Percentiles rank a stretch among this genome's conserved stretches.
phyloP scores from a whole-genome alignment of 2,329 filamentous ascomycete species.

The Verticillium nubilum region DNA sequence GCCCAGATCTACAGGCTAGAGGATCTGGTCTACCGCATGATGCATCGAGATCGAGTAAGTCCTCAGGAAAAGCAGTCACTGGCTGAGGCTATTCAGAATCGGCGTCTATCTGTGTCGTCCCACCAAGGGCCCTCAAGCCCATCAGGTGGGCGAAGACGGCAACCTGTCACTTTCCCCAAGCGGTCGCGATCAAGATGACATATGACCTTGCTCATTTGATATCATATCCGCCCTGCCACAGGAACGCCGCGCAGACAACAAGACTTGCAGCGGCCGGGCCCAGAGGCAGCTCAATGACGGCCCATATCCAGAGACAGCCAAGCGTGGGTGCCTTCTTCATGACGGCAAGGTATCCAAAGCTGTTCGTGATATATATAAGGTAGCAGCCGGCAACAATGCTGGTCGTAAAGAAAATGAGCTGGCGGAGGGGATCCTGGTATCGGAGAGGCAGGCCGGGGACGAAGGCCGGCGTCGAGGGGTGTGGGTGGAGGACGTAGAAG shows the following conservation, averaged over 20 bases:
- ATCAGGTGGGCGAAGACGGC: background rate
- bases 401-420: constrained; percentile 57
- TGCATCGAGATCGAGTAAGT: constrained; percentile 14
- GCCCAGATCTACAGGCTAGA: constrained; percentile 21
- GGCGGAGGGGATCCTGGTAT: constrained; percentile 44
- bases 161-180: background rate
- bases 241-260: constrained; percentile 34
- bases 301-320: constrained; percentile 90
- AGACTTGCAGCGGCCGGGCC: constrained; percentile 56
- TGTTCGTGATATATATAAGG: constrained; percentile 76
- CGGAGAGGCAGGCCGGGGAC: constrained; percentile 42
- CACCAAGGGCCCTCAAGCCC: constrained; percentile 1
- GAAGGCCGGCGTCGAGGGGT: constrained; percentile 40
- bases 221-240: constrained; percentile 44
- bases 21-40: constrained; percentile 18
- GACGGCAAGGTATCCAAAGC: constrained; percentile 73
- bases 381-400: constrained; percentile 66
- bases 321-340: constrained; percentile 91
- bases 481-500: constrained; percentile 52
- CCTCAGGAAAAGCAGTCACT: constrained; percentile 5
- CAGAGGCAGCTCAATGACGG: constrained; percentile 79
- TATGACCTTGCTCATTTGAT: constrained; percentile 21
- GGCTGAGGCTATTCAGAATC: constrained; percentile 5
- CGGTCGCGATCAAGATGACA: constrained; percentile 9
- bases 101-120: constrained; percentile 3